Conservation (phyloP, 768 basidiomycete species). For the Agrocybe chaxingu region DNA sequence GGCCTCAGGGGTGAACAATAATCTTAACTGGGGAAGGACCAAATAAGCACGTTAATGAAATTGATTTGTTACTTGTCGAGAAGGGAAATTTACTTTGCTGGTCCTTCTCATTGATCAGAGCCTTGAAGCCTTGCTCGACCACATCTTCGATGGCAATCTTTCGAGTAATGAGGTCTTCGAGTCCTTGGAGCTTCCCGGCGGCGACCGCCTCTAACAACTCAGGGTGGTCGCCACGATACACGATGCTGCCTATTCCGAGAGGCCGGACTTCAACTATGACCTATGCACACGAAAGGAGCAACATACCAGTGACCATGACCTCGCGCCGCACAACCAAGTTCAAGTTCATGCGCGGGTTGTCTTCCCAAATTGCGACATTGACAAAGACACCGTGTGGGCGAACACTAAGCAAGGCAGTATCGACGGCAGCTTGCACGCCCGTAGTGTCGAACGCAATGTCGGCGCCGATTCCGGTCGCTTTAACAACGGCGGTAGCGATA, state of each 20-base stretch:
- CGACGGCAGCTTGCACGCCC: conserved; percentile 35
- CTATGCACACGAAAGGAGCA: background rate
- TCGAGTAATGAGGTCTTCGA: conserved; percentile 40
- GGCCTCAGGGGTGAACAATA: conserved; percentile 24
- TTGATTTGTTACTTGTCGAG: background rate
- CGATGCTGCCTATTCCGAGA: conserved; percentile 26
- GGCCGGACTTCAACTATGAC: background rate
- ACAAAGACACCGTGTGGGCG: conserved; percentile 36
- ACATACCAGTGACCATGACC: conserved; percentile 32
- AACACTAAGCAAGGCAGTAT: conserved; percentile 31
- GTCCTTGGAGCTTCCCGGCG: conserved; percentile 31
- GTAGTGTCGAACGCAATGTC: conserved; percentile 48
- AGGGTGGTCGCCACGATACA: conserved; percentile 35
- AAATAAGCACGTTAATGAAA: background rate
- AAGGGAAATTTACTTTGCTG: conserved; percentile 30
- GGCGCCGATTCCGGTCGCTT: conserved; percentile 30
- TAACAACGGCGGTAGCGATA: conserved; percentile 21
- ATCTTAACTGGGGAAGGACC: conserved; percentile 29
- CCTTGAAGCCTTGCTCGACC: conserved; percentile 38
- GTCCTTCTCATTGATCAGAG: conserved; percentile 37
- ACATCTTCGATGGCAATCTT: conserved; percentile 39
- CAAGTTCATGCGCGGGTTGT: conserved; percentile 29
- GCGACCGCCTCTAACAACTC: conserved; percentile 37
- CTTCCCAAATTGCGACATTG: conserved; percentile 43
- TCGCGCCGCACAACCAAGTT: conserved; percentile 35